These are phyloP conservation scores for Alternaria consortialis DNA, from an alignment of 2,329 filamentous ascomycete genomes.

Conservation along the genomic window DNA sequence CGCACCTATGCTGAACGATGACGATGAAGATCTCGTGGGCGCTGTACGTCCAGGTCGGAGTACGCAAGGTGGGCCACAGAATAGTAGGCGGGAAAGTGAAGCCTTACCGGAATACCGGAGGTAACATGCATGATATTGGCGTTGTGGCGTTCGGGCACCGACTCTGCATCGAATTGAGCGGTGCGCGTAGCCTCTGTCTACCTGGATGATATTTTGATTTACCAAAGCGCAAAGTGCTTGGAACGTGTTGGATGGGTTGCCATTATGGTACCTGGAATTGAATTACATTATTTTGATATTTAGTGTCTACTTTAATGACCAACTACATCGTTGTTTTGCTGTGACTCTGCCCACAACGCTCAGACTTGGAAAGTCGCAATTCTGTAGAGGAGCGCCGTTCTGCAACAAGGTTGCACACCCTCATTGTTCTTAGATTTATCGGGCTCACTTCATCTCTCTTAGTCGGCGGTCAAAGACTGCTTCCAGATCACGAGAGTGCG, in stretches of 20 bases:
- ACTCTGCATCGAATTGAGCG: constrained; percentile 4
- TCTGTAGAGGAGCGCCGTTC: background rate
- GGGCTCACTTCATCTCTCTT: constrained; percentile 31
- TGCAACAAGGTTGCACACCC: background rate
- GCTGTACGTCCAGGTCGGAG: constrained; percentile 35
- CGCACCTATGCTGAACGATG: constrained; percentile 46
- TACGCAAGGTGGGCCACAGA: constrained; percentile 4
- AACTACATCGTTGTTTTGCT: background rate
- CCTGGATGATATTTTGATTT: background rate
- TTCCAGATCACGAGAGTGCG: constrained; percentile 35
- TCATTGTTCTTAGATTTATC: background rate
- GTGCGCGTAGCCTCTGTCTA: background rate
- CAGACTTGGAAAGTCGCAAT: background rate
- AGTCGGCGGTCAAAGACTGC: constrained; percentile 29
- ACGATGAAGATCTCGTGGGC: constrained; percentile 44
- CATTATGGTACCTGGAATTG: background rate
- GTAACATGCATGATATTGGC: constrained; percentile 20
- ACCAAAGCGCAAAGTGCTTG: background rate
- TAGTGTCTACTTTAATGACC: background rate
- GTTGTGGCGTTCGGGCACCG: constrained; percentile 2
- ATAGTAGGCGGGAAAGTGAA: constrained; percentile 32
- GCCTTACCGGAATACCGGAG: constrained; percentile 44
- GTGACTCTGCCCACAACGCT: background rate
- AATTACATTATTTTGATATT: background rate
- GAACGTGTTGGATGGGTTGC: background rate